Conservation (phyloP, 2,329 filamentous ascomycete species). For the Trichoderma guizhouense region DNA sequence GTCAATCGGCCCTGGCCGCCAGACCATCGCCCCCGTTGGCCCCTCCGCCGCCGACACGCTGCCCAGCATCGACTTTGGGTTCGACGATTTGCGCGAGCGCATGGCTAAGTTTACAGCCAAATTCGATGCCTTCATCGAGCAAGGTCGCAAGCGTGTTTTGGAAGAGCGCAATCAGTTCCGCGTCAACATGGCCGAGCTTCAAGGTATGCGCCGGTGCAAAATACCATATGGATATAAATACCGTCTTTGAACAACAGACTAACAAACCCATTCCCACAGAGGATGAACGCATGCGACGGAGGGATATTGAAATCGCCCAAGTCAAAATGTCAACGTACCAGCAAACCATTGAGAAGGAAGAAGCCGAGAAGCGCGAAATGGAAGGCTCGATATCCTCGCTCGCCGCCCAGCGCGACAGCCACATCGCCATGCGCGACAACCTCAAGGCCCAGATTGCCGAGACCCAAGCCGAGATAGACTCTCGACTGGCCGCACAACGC, state of each 20-base stretch:
- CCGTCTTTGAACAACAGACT: neutral
- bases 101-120: slow-evolving; percentile 89
- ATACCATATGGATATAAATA: neutral
- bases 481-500: slow-evolving; percentile 66
- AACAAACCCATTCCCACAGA: slow-evolving; percentile 49
- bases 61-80: slow-evolving; percentile 90
- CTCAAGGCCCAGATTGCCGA: slow-evolving; percentile 61
- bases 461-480: slow-evolving; percentile 67
- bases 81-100: slow-evolving; percentile 89
- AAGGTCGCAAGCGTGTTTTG: slow-evolving; percentile 80
- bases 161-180: slow-evolving; percentile 94
- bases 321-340: slow-evolving; percentile 68
- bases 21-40: slow-evolving; percentile 54
- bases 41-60: slow-evolving; percentile 73
- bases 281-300: slow-evolving; percentile 85
- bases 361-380: slow-evolving; percentile 74
- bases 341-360: slow-evolving; percentile 72
- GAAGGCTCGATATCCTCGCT: slow-evolving; percentile 58
- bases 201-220: slow-evolving; percentile 59
- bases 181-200: slow-evolving; percentile 82
- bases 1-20: slow-evolving; percentile 56
- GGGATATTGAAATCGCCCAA: slow-evolving; percentile 78
- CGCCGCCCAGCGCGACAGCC: slow-evolving; percentile 57
- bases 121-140: slow-evolving; percentile 93
- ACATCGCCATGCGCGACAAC: slow-evolving; percentile 53